A percentile compares a stretch with the other conserved stretches of the same genome.
Evolutionary conservation across 75 land plant species (phyloP).

Genomic region (Chamaecyparis obtusa): DNA sequence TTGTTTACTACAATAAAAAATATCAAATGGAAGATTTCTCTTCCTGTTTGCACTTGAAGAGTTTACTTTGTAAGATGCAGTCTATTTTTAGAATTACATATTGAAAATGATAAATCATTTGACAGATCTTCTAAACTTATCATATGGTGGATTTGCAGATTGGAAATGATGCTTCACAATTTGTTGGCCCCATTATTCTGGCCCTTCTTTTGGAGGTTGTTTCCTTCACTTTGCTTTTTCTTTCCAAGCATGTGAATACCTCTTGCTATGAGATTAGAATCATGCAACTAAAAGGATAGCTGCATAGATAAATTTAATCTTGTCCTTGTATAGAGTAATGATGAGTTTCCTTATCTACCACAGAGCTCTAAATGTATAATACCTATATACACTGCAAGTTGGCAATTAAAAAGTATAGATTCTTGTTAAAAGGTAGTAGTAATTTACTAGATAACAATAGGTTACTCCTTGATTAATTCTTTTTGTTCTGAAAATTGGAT

Average conservation of each 20-base stretch:
- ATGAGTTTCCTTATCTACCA: not conserved
- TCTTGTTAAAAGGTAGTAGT: not conserved
- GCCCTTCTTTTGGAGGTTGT: slow-evolving; percentile 67
- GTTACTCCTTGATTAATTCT: no score
- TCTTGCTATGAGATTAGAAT: not conserved
- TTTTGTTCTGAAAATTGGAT: no score
- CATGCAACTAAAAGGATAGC: not conserved
- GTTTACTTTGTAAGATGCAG: not conserved
- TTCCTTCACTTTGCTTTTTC: not conserved
- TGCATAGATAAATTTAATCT: not conserved
- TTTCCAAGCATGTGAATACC: not conserved
- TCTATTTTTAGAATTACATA: not conserved
- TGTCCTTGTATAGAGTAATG: not conserved
- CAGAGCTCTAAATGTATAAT: not conserved
- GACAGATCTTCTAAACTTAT: not conserved
- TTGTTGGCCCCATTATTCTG: slow-evolving; percentile 88
- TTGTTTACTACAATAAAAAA: not conserved
- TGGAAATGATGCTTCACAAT: slow-evolving; percentile 91
- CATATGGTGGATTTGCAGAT: slow-evolving; percentile 42
- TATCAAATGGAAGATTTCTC: not conserved
- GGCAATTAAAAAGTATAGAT: not conserved
- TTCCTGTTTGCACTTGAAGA: not conserved
- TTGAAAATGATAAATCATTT: slow-evolving; percentile 2
- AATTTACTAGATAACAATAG: not conserved
- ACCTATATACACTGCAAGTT: not conserved